phyloP scores from a whole-genome alignment of 1,139 yeast species.

The Suhomyces guaymorum region DNA sequence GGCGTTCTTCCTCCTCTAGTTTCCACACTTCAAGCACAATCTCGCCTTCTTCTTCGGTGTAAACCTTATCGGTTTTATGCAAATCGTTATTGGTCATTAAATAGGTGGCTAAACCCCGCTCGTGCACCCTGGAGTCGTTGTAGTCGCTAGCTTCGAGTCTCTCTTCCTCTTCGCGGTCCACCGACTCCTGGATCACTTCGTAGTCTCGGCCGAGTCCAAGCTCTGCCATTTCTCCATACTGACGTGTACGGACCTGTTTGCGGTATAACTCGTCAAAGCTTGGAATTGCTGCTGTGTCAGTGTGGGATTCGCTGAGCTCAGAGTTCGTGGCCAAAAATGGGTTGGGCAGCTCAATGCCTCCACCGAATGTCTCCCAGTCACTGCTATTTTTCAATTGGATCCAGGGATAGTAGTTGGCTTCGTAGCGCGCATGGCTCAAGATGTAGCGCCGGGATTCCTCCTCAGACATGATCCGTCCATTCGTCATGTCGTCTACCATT shows the following conservation, averaged over 20 bases:
- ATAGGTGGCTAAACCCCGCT: conserved; percentile 21
- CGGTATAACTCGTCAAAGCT: conserved; percentile 5
- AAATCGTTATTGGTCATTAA: conserved; percentile 12
- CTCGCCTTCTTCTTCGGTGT: conserved; percentile 14
- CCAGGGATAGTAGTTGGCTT: conserved; percentile 10
- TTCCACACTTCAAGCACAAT: conserved; percentile 18
- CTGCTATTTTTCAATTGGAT: conserved; percentile 1
- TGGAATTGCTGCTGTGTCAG: conserved; percentile 2
- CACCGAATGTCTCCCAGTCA: conserved; percentile 9
- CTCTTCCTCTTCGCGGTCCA: conserved; percentile 14
- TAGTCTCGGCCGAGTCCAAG: conserved; percentile 9
- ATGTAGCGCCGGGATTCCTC: conserved; percentile 12
- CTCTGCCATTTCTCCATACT: conserved; percentile 2
- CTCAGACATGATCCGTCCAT: conserved; percentile 11
- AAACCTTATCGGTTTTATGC: conserved; percentile 8
- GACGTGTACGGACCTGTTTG: conserved; percentile 1
- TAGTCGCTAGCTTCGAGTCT: conserved; percentile 22
- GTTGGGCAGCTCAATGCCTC: conserved; percentile 7
- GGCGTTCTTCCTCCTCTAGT: conserved; percentile 7
- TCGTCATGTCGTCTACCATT: conserved; percentile 15
- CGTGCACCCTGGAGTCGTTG: conserved; percentile 22
- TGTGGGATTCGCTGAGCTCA: background rate
- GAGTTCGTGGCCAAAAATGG: conserved; percentile 8
- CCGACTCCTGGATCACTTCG: conserved; percentile 15
- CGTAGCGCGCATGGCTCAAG: conserved; percentile 6